Conservation (phyloP, 2,329 filamentous ascomycete genomes). For the Epichloe sp. region DNA sequence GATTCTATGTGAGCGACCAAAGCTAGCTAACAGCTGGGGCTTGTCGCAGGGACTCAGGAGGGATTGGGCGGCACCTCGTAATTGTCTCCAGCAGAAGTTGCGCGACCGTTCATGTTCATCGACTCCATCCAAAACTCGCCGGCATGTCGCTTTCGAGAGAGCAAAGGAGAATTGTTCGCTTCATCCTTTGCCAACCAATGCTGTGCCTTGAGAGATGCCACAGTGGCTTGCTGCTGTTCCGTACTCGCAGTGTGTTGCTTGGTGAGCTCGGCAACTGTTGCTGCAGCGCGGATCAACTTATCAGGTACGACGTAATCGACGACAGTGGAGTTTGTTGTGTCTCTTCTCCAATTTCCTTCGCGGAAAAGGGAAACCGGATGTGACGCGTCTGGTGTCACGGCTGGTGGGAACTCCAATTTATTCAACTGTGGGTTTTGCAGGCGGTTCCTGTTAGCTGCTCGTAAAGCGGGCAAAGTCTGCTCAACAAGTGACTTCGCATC, state of each 20-base stretch:
- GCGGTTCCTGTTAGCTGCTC: background rate
- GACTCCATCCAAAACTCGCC: background rate
- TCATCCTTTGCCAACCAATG: background rate
- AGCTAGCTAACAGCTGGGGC: background rate
- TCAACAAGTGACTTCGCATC: background rate
- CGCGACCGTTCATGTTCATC: background rate
- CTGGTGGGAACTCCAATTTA: background rate
- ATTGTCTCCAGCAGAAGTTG: background rate
- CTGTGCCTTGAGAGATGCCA: background rate
- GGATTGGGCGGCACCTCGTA: background rate
- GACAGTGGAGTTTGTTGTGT: background rate
- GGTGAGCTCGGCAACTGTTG: background rate
- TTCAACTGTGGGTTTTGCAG: background rate
- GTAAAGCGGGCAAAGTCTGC: background rate
- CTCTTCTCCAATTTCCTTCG: background rate
- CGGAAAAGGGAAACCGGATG: background rate
- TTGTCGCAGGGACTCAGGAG: background rate
- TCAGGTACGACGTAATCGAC: background rate
- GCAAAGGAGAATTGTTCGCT: background rate
- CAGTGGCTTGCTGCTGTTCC: background rate
- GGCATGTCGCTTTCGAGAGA: background rate
- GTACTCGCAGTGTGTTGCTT: background rate
- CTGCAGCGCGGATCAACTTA: background rate
- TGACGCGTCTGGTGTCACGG: background rate
- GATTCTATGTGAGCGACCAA: background rate